Base-by-base conservation (phyloP, 176 grass and related monocot species). In the Typha latifolia region DNA sequence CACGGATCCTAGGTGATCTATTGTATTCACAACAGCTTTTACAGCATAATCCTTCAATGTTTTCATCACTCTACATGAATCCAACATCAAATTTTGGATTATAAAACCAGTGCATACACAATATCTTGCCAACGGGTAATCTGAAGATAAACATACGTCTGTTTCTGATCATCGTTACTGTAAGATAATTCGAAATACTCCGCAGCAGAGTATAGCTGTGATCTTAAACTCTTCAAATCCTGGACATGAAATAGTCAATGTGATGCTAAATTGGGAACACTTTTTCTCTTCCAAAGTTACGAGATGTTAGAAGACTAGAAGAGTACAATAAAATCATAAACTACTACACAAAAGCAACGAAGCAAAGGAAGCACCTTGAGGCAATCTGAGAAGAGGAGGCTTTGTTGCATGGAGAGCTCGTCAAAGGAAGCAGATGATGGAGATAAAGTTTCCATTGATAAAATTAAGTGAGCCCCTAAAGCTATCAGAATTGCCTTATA, bases 111-210 rank as follows among this genome's bases (percentile, higher is more conserved):
- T 21, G 10, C 53, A 18, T 70, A 6, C 32, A 26, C 26, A 67
- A n/a, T 20, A 73, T 34, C 23, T 68, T 51, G 64, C 4, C 12
- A 68, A 51, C 31, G 21, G 14, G 72, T 32, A 67, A 19, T 23
- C 70, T 66, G 69, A 1, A 8, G 72, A 12, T 14, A 55, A 1
- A 57, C 76, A 9, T 82, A 77, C 86, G 52, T 51, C 19, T 87
- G 69, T 16, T 87, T 90, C n/a, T 82, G 62, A 0, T 78, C 73
- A 69, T 87, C 72, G 32, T 78, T 74, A 34, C 29, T 82, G 56
- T 95, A 95, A 14, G 84, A 74, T 78, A 90, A 53, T 62, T 95
- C 91, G 22, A 90, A 95, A 65, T 95, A 95, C 71, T 95, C 86
- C 47, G 86, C 91, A 15, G 86, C 86, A 0, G 86, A 95, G 73